Percentiles rank a stretch among this genome's conserved stretches.
Evolutionary conservation across 2,329 filamentous ascomycete genomes (phyloP).

Genomic region (Trichoderma koningii): DNA sequence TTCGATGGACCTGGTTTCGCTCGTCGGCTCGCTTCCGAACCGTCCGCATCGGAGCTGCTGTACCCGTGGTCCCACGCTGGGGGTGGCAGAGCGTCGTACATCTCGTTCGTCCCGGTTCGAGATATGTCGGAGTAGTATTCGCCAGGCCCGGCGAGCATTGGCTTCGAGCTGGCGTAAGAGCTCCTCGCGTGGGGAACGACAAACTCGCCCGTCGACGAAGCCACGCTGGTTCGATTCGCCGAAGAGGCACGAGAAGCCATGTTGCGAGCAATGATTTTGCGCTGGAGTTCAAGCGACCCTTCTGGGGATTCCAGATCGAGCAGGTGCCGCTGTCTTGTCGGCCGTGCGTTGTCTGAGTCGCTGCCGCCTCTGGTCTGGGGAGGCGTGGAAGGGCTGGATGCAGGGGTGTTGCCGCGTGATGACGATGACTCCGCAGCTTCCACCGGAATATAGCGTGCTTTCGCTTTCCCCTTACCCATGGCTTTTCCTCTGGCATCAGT

Average conservation of each 20-base stretch:
- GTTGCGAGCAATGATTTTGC: conserved; percentile 10
- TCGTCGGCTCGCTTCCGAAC: conserved; percentile 5
- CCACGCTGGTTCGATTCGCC: conserved; percentile 20
- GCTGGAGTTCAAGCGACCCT: conserved; percentile 1
- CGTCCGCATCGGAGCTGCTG: conserved; percentile 26
- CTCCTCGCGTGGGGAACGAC: conserved; percentile 16
- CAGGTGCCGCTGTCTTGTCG: neutral
- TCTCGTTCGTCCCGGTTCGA: conserved; percentile 2
- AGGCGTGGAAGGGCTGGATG: conserved; percentile 5
- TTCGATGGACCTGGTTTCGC: conserved; percentile 14
- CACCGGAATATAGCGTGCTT: conserved; percentile 13
- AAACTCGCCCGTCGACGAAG: conserved; percentile 13
- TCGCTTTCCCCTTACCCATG: conserved; percentile 32
- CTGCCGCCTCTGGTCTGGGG: neutral
- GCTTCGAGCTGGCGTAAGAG: conserved; percentile 15
- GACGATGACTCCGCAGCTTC: conserved; percentile 11
- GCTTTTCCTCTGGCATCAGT: conserved; percentile 28
- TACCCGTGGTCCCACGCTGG: conserved; percentile 21
- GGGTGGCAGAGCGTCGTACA: conserved; percentile 7
- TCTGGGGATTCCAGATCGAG: neutral
- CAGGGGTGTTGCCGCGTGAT: conserved; percentile 1
- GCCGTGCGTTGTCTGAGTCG: conserved; percentile 1
- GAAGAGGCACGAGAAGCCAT: conserved; percentile 18
- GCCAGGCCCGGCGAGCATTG: conserved; percentile 11
- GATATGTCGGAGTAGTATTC: conserved; percentile 23